A percentile compares a stretch with the other conserved stretches of the same genome.
Evolutionary conservation across 1,284 basidiomycete genomes (phyloP).

Genomic region (Fereydounia khargensis): DNA sequence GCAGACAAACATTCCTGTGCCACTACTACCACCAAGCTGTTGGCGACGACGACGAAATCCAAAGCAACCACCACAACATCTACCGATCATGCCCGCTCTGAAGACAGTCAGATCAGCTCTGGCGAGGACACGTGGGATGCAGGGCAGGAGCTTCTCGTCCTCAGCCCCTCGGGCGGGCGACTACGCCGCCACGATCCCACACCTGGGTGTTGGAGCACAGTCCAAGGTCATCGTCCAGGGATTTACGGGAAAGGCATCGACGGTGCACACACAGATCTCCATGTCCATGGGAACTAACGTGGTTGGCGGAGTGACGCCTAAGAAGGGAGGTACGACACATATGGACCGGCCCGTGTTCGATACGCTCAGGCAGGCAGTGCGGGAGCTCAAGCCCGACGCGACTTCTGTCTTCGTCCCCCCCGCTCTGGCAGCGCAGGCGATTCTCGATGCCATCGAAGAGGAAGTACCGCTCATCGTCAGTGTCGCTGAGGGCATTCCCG

Average conservation of each 20-base stretch:
- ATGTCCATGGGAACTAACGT: constrained; percentile 40
- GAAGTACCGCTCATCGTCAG: constrained; percentile 42
- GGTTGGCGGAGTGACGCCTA: constrained; percentile 34
- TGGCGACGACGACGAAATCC: too few relatives aligned
- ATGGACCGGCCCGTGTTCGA: constrained; percentile 33
- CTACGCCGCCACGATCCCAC: constrained; percentile 24
- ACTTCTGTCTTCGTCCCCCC: constrained; percentile 46
- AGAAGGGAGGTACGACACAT: constrained; percentile 30
- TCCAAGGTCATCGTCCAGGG: constrained; percentile 41
- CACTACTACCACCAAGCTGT: too few relatives aligned
- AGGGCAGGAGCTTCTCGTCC: neutral
- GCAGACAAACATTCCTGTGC: too few relatives aligned
- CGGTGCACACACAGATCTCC: constrained; percentile 32
- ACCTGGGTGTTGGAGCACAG: constrained; percentile 29
- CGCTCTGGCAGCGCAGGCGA: constrained; percentile 31
- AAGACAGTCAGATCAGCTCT: too few relatives aligned
- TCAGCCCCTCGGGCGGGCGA: neutral
- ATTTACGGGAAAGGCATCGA: constrained; percentile 43
- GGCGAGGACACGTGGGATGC: too few relatives aligned
- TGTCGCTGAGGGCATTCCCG: constrained; percentile 42
- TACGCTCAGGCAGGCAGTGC: constrained; percentile 16
- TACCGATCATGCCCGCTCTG: too few relatives aligned
- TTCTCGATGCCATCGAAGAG: constrained; percentile 40
- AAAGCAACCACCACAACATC: too few relatives aligned
- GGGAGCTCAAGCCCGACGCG: constrained; percentile 21